A percentile compares a stretch with the other conserved stretches of the same genome.
These are phyloP conservation scores for Fermentozyma sake DNA, from an alignment of 1,139 yeast genomes.

Conservation along the genomic window DNA sequence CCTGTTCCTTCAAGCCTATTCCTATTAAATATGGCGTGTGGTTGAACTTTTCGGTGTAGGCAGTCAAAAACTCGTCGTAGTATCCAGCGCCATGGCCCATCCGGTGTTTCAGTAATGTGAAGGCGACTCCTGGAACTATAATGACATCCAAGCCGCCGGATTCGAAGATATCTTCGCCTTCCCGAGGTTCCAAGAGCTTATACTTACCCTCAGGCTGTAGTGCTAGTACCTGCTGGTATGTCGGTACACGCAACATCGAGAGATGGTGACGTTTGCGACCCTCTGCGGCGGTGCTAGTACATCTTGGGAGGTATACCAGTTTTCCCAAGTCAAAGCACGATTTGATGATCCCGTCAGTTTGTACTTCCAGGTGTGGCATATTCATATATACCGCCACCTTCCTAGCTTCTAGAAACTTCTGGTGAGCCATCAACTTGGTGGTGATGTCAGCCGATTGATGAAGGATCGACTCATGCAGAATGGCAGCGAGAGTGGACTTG, in stretches of 20 bases:
- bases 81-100: slow-evolving; percentile 94
- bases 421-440: slow-evolving; percentile 24
- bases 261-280: slow-evolving; percentile 44
- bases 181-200: slow-evolving; percentile 61
- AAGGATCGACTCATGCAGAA: slow-evolving; percentile 7
- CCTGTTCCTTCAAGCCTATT: slow-evolving; percentile 65
- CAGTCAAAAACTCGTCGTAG: slow-evolving; percentile 72
- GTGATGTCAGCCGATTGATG: slow-evolving; percentile 18
- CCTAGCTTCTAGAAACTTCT: slow-evolving; percentile 40
- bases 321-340: slow-evolving; percentile 44
- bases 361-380: slow-evolving; percentile 61
- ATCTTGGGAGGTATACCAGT: slow-evolving; percentile 49
- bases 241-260: slow-evolving; percentile 49
- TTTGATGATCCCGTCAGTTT: slow-evolving; percentile 48
- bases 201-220: slow-evolving; percentile 69
- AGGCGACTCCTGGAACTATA: slow-evolving; percentile 84
- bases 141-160: slow-evolving; percentile 59
- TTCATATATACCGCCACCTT: slow-evolving; percentile 61
- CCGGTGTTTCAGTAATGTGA: slow-evolving; percentile 50
- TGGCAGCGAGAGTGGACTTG: slow-evolving; percentile 6
- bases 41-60: slow-evolving; percentile 35
- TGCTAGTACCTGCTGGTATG: slow-evolving; percentile 35
- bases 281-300: slow-evolving; percentile 20
- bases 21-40: slow-evolving; percentile 52
- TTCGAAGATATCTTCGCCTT: slow-evolving; percentile 31